Evolutionary conservation across 805 yeast species (phyloP), one percentile per base, ranked within the genome.

Genomic region (Candida ulmi): DNA sequence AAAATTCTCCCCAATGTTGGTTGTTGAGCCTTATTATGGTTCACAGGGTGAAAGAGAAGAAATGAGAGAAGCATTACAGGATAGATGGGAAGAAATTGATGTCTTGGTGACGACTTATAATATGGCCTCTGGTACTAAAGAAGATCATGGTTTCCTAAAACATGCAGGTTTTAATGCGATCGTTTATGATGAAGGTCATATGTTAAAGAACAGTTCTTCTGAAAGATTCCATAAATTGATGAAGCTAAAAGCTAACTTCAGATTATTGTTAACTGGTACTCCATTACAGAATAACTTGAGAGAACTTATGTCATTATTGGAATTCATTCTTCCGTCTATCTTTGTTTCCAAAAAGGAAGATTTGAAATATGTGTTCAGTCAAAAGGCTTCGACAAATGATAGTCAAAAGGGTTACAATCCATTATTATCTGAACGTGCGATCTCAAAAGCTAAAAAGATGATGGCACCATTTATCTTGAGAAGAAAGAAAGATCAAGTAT

Each of bases 181-280:
- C 44, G 91, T 93, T 1, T 93, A 87, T 57, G 99, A 93, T 61
- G 99, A 93, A 68, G 99, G 99, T 2, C 99, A 93, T 61, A 81
- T 93, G 86, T 70, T 93, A 50, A 93, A 93, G 59, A 93, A 93
- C 61, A 84, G 95, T 3, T 70, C 74, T 44, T 77, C 93, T 24
- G 98, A 91, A 53, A 72, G 99, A 50, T 93, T 91, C 58, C 71
- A 67, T 44, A 91, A 88, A 61, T 69, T 93, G 45, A 90, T 91
- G 95, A 78, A 78, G 52, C 66, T 93, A 38, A 74, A 72, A 43
- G 96, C 93, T 1, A 72, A 75, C n/a, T 93, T 91, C 65, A 72
- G 99, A 51, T 65, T 93, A 25, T 63, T 93, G 35, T 71, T 93
- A 43, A 93, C 99, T 1, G 99, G 99, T 60, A 93, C 99, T 0